phyloP scores from a whole-genome alignment of 2,329 filamentous ascomycete genomes.

The Aureobasidium vineae region DNA sequence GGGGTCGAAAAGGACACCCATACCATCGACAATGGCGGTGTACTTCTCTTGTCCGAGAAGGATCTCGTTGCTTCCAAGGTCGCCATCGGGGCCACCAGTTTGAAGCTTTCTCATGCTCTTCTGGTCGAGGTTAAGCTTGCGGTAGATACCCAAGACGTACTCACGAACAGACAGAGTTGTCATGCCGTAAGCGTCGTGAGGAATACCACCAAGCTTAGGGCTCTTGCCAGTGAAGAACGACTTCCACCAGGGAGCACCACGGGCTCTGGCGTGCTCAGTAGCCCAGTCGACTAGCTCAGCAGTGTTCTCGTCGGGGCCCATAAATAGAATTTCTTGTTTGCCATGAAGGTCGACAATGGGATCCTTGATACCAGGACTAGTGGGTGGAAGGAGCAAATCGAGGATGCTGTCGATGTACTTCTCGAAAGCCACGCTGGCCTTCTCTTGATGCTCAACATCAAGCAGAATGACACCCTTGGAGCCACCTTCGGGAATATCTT shows the following conservation, averaged over 20 bases:
- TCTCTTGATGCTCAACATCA: slow-evolving; percentile 91
- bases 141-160: slow-evolving; percentile 94
- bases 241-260: slow-evolving; percentile 98
- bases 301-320: slow-evolving; percentile 99
- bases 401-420: slow-evolving; percentile 99
- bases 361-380: slow-evolving; percentile 96
- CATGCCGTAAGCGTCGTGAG: slow-evolving; percentile 96
- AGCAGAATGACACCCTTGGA: slow-evolving; percentile 97
- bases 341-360: slow-evolving; percentile 94
- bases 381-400: slow-evolving; percentile 84
- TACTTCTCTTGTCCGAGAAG: slow-evolving; percentile 95
- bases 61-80: slow-evolving; percentile 97
- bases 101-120: slow-evolving; percentile 88
- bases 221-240: slow-evolving; percentile 99
- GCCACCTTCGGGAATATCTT: slow-evolving; percentile 97
- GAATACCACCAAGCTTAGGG: slow-evolving; percentile 91
- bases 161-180: slow-evolving; percentile 95
- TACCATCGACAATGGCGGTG: slow-evolving; percentile 90
- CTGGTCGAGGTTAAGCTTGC: slow-evolving; percentile 88
- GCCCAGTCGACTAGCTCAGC: slow-evolving; percentile 97
- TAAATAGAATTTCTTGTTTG: slow-evolving; percentile 95
- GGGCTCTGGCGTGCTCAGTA: slow-evolving; percentile 84
- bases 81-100: slow-evolving; percentile 94
- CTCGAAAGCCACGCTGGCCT: slow-evolving; percentile 88
- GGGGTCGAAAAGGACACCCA: slow-evolving; percentile 90